These are phyloP conservation scores for Dioscorea alata DNA, from an alignment of 106 monocot species.

Conservation along the genomic window DNA sequence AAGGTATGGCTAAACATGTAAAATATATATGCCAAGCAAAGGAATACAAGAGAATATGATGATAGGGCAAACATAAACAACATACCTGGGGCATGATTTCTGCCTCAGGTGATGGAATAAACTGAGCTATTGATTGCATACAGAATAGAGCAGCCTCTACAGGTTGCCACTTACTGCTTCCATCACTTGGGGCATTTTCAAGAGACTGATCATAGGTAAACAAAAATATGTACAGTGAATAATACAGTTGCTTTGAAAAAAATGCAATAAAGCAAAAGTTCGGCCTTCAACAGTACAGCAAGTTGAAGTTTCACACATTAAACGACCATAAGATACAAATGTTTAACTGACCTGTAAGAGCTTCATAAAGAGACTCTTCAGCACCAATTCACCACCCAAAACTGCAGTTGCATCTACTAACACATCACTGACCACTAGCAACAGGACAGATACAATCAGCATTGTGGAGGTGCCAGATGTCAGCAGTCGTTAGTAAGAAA, in stretches of 20 bases:
- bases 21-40: no score
- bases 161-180: conserved; percentile 65
- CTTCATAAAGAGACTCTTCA: conserved; percentile 79
- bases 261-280: no score
- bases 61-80: no score
- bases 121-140: conserved; percentile 82
- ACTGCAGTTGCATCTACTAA: conserved; percentile 78
- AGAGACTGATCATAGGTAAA: conserved; percentile 43
- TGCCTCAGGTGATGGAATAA: conserved; percentile 56
- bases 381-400: conserved; percentile 72
- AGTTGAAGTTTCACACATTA: no score
- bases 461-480: background rate
- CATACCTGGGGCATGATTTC: conserved; percentile 90
- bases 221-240: background rate
- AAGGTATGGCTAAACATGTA: no score
- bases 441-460: conserved; percentile 16
- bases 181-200: conserved; percentile 36
- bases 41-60: no score
- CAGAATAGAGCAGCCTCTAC: conserved; percentile 80
- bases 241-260: background rate
- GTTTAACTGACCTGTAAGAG: conserved; percentile 55
- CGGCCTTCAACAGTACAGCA: no score
- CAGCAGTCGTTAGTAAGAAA: conserved; percentile 1
- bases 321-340: background rate
- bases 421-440: conserved; percentile 72